Conservation (phyloP, 371 early-diverging fungal species). For the Batrachochytrium dendrobatidis region DNA sequence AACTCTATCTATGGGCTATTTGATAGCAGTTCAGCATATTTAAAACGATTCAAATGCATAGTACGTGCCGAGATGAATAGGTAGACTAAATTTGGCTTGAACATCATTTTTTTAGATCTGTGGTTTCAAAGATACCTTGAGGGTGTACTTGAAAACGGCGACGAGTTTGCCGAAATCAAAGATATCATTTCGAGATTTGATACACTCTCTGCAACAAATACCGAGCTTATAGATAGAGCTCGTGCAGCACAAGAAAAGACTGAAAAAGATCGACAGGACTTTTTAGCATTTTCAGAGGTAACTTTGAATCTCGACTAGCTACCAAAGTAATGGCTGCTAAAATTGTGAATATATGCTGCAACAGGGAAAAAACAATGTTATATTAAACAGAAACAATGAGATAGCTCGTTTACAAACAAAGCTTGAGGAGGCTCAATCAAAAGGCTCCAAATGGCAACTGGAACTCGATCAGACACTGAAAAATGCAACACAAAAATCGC, state of each 20-base stretch:
- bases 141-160: constrained; percentile 35
- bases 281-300: constrained; percentile 38
- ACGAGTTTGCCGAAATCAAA: constrained; percentile 48
- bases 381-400: constrained; percentile 48
- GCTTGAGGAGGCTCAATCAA: constrained; percentile 39
- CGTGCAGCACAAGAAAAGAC: constrained; percentile 42
- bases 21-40: too few relatives aligned
- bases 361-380: constrained; percentile 44
- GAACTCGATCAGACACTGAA: constrained; percentile 40
- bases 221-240: constrained; percentile 41
- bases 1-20: too few relatives aligned
- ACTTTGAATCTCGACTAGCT: neutral
- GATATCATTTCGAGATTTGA: constrained; percentile 47
- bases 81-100: too few relatives aligned
- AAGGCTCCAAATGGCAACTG: constrained; percentile 36
- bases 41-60: too few relatives aligned
- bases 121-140: constrained; percentile 46
- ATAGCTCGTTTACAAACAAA: constrained; percentile 44
- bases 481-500: constrained; percentile 38
- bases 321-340: neutral
- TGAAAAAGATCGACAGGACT: constrained; percentile 31
- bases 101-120: constrained; percentile 24
- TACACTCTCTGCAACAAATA: constrained; percentile 48
- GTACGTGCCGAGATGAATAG: too few relatives aligned
- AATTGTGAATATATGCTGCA: neutral